Conservation (phyloP, 768 basidiomycete genomes). For the Suillus alpinus region DNA sequence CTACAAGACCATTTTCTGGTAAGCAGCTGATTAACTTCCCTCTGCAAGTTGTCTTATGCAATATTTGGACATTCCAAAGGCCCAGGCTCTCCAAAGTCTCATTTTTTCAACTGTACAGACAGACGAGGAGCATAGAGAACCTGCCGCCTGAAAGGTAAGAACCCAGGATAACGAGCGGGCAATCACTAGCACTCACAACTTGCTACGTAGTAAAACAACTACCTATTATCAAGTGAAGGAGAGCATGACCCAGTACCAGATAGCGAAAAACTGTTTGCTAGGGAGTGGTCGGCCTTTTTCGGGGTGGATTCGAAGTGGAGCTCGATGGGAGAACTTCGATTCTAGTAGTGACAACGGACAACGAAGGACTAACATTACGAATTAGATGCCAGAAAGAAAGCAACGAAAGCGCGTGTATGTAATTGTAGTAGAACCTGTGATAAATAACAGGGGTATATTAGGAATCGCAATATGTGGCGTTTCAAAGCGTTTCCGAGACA, state of each 20-base stretch:
- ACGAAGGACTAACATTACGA: constrained; percentile 3
- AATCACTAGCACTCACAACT: background rate
- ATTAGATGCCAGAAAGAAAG: background rate
- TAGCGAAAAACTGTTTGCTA: constrained; percentile 47
- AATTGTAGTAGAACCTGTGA: background rate
- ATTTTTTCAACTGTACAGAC: constrained; percentile 46
- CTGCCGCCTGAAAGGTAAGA: constrained; percentile 10
- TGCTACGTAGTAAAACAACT: constrained; percentile 16
- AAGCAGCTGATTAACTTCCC: background rate
- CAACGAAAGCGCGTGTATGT: background rate
- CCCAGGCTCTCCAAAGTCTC: constrained; percentile 53
- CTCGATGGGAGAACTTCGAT: constrained; percentile 51
- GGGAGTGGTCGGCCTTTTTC: constrained; percentile 47
- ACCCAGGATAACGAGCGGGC: background rate
- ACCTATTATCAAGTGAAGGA: constrained; percentile 50
- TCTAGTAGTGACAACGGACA: constrained; percentile 7
- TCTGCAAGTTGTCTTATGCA: background rate
- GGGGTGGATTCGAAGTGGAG: constrained; percentile 62
- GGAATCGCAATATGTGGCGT: background rate
- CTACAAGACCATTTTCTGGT: constrained; percentile 62
- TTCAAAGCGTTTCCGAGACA: constrained; percentile 8
- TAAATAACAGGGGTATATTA: background rate
- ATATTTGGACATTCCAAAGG: constrained; percentile 28
- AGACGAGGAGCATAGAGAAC: constrained; percentile 18
- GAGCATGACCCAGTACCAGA: constrained; percentile 42